Conservation (phyloP, 441 rosid species). For the Francoa sonchifolia region DNA sequence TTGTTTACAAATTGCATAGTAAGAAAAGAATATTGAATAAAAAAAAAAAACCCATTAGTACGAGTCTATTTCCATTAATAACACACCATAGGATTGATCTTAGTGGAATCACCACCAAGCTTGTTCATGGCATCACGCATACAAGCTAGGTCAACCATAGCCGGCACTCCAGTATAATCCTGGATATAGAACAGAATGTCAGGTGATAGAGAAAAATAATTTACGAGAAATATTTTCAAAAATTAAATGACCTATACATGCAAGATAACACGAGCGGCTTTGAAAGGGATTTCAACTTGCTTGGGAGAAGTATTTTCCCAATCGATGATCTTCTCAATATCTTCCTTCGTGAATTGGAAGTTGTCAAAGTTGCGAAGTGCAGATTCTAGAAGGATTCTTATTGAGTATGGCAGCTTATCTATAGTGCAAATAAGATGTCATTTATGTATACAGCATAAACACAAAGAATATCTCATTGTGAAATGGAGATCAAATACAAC, state of each 20-base stretch:
- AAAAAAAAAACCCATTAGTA: no score
- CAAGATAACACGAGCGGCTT: constrained; percentile 95
- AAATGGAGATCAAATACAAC: no score
- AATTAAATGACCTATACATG: no score
- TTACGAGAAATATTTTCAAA: no score
- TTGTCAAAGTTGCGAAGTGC: constrained; percentile 95
- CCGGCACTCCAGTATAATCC: constrained; percentile 99
- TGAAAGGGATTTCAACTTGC: constrained; percentile 97
- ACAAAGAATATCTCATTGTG: no score
- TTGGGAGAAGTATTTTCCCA: constrained; percentile 88
- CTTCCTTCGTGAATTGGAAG: constrained; percentile 89
- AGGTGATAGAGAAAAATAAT: no score
- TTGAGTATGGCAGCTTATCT: constrained; percentile 91
- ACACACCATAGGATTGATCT: constrained; percentile 92
- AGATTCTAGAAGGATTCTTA: constrained; percentile 93
- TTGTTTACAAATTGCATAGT: no score
- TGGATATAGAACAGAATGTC: constrained; percentile 17
- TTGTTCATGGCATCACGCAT: constrained; percentile 99
- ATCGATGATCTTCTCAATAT: no score
- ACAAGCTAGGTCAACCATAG: constrained; percentile 93
- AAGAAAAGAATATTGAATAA: no score
- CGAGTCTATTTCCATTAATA: no score
- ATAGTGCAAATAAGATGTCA: constrained; percentile 14
- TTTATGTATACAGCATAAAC: no score
- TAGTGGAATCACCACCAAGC: constrained; percentile 81